Conservation (phyloP, 495 filamentous ascomycete species). For the Penicillium samsonianum region DNA sequence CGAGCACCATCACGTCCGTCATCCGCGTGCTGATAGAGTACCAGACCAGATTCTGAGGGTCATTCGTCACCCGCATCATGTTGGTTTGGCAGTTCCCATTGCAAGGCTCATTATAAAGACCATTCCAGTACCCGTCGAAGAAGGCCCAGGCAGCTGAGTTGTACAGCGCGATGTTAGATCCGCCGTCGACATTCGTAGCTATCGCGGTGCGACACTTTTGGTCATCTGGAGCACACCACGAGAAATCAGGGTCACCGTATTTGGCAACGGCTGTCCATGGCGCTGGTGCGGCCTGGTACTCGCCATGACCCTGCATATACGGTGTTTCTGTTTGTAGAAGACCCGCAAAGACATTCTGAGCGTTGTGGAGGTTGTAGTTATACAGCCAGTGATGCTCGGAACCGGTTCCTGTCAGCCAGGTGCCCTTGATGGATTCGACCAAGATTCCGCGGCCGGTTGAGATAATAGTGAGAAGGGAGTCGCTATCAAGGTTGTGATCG, state of each 20-base stretch:
- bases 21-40: constrained; percentile 46
- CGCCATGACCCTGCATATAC: constrained; percentile 48
- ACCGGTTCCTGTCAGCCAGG: constrained; percentile 45
- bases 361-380: constrained; percentile 51
- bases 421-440: constrained; percentile 47
- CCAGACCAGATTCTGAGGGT: constrained; percentile 39
- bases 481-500: constrained; percentile 54
- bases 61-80: constrained; percentile 39
- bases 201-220: constrained; percentile 44
- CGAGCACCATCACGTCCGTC: constrained; percentile 45
- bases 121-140: constrained; percentile 45
- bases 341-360: constrained; percentile 48
- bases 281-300: constrained; percentile 37
- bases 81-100: constrained; percentile 45
- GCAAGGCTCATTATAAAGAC: constrained; percentile 36
- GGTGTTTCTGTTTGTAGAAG: constrained; percentile 48
- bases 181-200: constrained; percentile 40
- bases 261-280: constrained; percentile 41
- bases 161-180: constrained; percentile 54
- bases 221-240: constrained; percentile 36
- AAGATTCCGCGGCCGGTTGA: constrained; percentile 53
- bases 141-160: constrained; percentile 56
- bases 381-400: constrained; percentile 55
- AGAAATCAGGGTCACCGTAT: constrained; percentile 48
- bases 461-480: constrained; percentile 38